Percentiles rank a stretch among this genome's conserved stretches.
Conservation (phyloP, 2,329 filamentous ascomycete species). For the Penicillium corylophilum region DNA sequence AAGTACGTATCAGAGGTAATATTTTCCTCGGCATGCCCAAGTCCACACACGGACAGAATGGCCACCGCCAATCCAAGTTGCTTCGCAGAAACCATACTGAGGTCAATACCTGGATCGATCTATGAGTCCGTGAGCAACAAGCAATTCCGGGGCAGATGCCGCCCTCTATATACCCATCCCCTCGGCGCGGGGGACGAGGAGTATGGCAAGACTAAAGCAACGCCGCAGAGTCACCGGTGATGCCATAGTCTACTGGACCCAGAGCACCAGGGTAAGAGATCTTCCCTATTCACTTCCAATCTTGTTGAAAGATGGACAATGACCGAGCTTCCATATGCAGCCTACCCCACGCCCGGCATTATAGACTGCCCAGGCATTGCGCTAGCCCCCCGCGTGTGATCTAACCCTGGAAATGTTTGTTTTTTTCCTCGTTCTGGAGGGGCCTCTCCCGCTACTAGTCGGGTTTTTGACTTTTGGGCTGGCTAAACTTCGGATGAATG, state of each 20-base stretch:
- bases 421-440: background rate
- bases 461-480: constrained; percentile 1
- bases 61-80: constrained; percentile 10
- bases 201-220: background rate
- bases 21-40: constrained; percentile 16
- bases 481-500: constrained; percentile 7
- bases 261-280: background rate
- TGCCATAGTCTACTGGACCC: background rate
- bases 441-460: constrained; percentile 1
- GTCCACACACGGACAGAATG: constrained; percentile 12
- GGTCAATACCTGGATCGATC: background rate
- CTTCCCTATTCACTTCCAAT: background rate
- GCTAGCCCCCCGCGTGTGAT: background rate
- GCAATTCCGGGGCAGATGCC: too few relatives aligned
- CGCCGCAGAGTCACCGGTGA: background rate
- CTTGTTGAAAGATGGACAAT: background rate
- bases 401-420: background rate
- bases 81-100: constrained; percentile 6
- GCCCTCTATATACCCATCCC: background rate
- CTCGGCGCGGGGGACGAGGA: background rate
- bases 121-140: background rate
- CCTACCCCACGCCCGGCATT: background rate
- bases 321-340: background rate
- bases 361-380: background rate
- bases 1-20: constrained; percentile 32